Conservation (phyloP, 2,329 filamentous ascomycete genomes). For the Polychaeton citri region DNA sequence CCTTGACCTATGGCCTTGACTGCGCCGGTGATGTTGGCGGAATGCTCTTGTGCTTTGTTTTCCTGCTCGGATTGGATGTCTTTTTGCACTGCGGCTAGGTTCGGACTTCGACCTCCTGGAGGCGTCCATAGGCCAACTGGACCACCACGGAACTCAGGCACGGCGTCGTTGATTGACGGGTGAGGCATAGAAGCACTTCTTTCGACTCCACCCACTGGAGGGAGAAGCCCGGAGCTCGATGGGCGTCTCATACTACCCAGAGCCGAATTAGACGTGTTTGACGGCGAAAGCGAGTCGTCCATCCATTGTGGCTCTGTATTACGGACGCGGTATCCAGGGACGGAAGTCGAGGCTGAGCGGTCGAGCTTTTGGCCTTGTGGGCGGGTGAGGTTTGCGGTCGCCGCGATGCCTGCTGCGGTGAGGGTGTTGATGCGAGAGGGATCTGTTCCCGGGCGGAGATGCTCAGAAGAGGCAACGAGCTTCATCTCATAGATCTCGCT, state of each 20-base stretch:
- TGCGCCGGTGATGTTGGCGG: slow-evolving; percentile 1
- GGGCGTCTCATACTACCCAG: slow-evolving; percentile 28
- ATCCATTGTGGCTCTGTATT: neutral
- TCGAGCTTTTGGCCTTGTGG: neutral
- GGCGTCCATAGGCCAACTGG: slow-evolving; percentile 27
- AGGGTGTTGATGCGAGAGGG: slow-evolving; percentile 10
- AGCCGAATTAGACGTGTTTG: slow-evolving; percentile 21
- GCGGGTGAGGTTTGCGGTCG: neutral
- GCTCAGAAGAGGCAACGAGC: slow-evolving; percentile 61
- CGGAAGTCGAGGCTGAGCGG: neutral
- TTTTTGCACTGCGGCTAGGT: slow-evolving; percentile 3
- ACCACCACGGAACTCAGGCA: slow-evolving; percentile 8
- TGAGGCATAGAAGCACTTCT: neutral
- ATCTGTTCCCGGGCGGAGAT: slow-evolving; percentile 44
- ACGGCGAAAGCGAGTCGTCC: slow-evolving; percentile 11
- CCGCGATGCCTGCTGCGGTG: neutral
- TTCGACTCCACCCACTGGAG: slow-evolving; percentile 3
- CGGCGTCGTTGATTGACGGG: neutral
- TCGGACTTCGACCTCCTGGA: slow-evolving; percentile 11
- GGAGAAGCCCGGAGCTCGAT: slow-evolving; percentile 15
- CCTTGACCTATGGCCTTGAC: neutral
- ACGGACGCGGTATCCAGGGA: neutral
- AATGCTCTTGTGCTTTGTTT: slow-evolving; percentile 10
- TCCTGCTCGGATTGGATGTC: slow-evolving; percentile 2
- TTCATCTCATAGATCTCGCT: slow-evolving; percentile 59